Evolutionary conservation across 208 protist genomes (phyloP), one percentile per base, ranked within the genome.

Genomic region (Crithidia bombi): DNA sequence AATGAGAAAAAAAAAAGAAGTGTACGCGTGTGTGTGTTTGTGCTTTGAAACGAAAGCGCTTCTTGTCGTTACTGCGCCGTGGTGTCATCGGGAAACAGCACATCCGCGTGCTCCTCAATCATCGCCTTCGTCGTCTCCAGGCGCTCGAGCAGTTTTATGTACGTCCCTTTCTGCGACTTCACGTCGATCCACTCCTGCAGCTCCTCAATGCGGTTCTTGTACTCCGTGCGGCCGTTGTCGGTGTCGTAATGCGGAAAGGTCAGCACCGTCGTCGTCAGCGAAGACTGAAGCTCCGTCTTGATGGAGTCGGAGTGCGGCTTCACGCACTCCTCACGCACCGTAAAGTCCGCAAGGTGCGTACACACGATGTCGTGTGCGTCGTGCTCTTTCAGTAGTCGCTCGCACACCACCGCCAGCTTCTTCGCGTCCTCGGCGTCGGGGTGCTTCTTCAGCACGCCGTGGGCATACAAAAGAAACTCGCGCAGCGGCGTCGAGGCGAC

Each of bases 111-210:
- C 71, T 91, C 82, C 61, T 83, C 65, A 25, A 91, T 83, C 75
- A 86, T 75, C 15, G 28, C 38, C 68, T 79, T 84, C 7, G 79
- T 91, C 32, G 73, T 63, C 41, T 92, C 80, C 25, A 91, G 67
- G 9, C 85, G 82, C 61, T 81, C 73, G 55, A 93, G 67, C 56
- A 95, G 70, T 28, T 86, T 80, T 36, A 79, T 38, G 71, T 90
- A 95, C 7, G 87, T 83, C 25, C 69, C 74, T 63, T 88, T 87
- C 74, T 90, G 82, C 50, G 83, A 85, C 58, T 92, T 82, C 15
- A 89, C 81, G 39, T 93, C 90, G n/a, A 95, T 73, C 86, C 87
- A 95, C 58, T 93, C 90, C 36, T 77, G 73, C 52, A 95, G 72
- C 73, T 95, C 90, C 32, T 87, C 78, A 62, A 95, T 52, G 15